Evolutionary conservation across 306 rosid species (phyloP), one percentile per base, ranked within the genome.

Genomic region (Ormosia semicastrata): DNA sequence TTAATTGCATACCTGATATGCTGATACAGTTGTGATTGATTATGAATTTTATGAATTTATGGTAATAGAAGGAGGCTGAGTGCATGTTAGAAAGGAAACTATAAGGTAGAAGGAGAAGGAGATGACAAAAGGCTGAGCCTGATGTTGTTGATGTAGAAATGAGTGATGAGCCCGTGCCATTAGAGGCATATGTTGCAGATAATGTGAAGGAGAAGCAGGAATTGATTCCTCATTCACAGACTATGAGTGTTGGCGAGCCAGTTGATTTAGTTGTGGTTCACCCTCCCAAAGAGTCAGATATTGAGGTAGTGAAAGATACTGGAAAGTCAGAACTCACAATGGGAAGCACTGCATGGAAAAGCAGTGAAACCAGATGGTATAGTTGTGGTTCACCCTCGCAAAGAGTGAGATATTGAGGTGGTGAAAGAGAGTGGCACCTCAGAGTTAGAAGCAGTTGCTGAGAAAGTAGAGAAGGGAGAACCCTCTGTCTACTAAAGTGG

Each of bases 191-290:
- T 24, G 24, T 72, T 69, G 66, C 47, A 8, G 75, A 81, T 1
- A 40, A 77, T 40, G 29, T 14, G 41, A 60, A 85, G 67, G 87
- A 62, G 52, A 85, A 78, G 73, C 77, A 81, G 49, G 86, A 86
- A 68, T 11, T 46, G 47, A 30, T 84, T 79, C 70, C 79, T 64
- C 83, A 81, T 8, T 78, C 88, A 36, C 64, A 80, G 33, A 8
- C 72, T 3, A 47, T 12, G 29, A 49, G 11, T 75, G 77, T 56
- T 62, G 36, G 79, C 7, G 83, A 80, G 81, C 75, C 70, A 50
- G 14, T 32, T n/a, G 60, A 60, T 5, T 2, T 0, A 0, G 33
- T 57, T 74, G 56, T 40, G 24, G 17, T 32, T 39, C 65, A 74
- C 18, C 24, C 14, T 29, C 37, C 24, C 15, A 34, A 54, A 37